These are phyloP conservation scores for Lasiodiplodia gonubiensis DNA, from an alignment of 2,329 filamentous ascomycete species.

Conservation along the genomic window DNA sequence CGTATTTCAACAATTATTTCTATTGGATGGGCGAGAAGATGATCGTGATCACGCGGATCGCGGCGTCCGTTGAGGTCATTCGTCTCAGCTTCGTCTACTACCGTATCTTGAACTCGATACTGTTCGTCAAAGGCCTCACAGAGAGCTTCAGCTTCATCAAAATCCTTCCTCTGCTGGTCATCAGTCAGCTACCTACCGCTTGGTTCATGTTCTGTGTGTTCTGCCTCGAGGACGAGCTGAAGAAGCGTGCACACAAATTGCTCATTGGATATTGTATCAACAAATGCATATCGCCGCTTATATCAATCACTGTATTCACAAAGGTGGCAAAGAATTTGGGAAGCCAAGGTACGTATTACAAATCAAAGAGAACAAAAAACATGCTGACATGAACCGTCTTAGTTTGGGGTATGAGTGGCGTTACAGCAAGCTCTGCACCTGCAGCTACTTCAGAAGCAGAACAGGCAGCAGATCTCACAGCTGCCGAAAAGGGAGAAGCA, in stretches of 20 bases:
- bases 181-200: conserved; percentile 33
- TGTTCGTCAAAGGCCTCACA: conserved; percentile 38
- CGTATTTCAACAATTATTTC: conserved; percentile 48
- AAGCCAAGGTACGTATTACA: conserved; percentile 30
- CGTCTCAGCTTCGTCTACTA: conserved; percentile 45
- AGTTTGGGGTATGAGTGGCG: conserved; percentile 27
- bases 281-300: conserved; percentile 33
- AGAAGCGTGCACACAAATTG: conserved; percentile 33
- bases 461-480: conserved; percentile 12
- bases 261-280: conserved; percentile 34
- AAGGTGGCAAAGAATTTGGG: conserved; percentile 35
- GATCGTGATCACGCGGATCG: conserved; percentile 39
- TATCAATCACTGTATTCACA: conserved; percentile 34
- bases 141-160: conserved; percentile 31
- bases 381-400: not conserved
- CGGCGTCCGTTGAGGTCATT: conserved; percentile 40
- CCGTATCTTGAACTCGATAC: conserved; percentile 41
- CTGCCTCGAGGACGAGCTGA: conserved; percentile 31
- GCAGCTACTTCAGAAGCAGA: conserved; percentile 20
- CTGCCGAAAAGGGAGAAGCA: conserved; percentile 4
- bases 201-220: conserved; percentile 34
- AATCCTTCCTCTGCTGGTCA: conserved; percentile 31
- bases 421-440: conserved; percentile 21
- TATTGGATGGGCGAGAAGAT: conserved; percentile 42
- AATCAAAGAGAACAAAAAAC: not conserved